Evolutionary conservation across 1,284 basidiomycete species (phyloP).

Genomic region (Ustilago xerochloae): DNA sequence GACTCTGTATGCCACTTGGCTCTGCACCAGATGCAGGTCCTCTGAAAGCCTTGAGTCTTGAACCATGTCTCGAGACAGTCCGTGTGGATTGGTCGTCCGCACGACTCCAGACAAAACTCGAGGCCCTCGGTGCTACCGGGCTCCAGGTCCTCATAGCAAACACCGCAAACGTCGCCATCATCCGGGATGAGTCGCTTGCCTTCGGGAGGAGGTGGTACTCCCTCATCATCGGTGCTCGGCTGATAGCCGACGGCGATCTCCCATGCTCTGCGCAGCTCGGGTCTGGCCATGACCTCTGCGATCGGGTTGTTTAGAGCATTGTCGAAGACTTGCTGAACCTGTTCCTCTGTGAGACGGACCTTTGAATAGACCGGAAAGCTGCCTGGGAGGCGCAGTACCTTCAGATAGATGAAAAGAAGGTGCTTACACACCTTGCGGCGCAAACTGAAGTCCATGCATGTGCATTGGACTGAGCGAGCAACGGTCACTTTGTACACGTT

Average conservation of each 20-base stretch:
- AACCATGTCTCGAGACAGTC: slow-evolving; percentile 45
- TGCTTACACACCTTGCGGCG: slow-evolving; percentile 39
- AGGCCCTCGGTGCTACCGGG: slow-evolving; percentile 32
- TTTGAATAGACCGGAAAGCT: slow-evolving; percentile 22
- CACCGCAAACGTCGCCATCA: slow-evolving; percentile 45
- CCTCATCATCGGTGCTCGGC: not conserved
- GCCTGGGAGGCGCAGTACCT: slow-evolving; percentile 35
- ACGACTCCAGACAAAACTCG: slow-evolving; percentile 42
- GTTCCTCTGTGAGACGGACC: slow-evolving; percentile 4
- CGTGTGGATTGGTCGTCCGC: slow-evolving; percentile 42
- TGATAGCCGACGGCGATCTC: slow-evolving; percentile 31
- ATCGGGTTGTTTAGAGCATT: slow-evolving; percentile 23
- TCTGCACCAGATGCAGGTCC: slow-evolving; percentile 48
- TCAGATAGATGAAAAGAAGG: slow-evolving; percentile 41
- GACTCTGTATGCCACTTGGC: slow-evolving; percentile 20
- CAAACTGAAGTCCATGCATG: slow-evolving; percentile 34
- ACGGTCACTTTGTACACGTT: slow-evolving; percentile 42
- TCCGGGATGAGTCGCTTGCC: slow-evolving; percentile 35
- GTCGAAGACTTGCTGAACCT: slow-evolving; percentile 26
- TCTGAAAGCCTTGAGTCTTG: slow-evolving; percentile 17
- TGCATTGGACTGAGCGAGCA: slow-evolving; percentile 17
- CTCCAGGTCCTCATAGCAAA: slow-evolving; percentile 48
- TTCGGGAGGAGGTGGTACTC: not conserved
- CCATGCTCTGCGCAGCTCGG: slow-evolving; percentile 37
- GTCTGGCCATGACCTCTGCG: slow-evolving; percentile 27